phyloP scores from a whole-genome alignment of 108 stramenopile genomes.

The Cyclotella choctawhatcheeana region DNA sequence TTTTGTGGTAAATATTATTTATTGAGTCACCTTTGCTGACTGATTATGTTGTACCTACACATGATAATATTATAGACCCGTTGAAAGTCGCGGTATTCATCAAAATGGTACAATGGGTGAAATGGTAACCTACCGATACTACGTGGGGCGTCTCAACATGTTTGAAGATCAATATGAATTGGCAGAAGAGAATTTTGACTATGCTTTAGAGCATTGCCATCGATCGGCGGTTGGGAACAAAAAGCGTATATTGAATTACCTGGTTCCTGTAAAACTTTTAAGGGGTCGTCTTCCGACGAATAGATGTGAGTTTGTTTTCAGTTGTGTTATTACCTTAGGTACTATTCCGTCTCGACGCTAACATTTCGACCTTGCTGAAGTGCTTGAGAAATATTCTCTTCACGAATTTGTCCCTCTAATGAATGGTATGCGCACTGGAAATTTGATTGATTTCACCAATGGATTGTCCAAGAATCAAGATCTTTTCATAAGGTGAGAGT shows the following conservation, averaged over 20 bases:
- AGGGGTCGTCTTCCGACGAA: conserved; percentile 83
- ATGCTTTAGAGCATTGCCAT: conserved; percentile 89
- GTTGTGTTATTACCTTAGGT: conserved; percentile 23
- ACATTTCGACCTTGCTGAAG: not conserved
- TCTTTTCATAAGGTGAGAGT: conserved; percentile 68
- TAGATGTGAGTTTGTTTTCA: conserved; percentile 53
- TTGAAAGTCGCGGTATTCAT: conserved; percentile 70
- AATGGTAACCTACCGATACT: conserved; percentile 93
- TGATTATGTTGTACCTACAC: too few species aligned
- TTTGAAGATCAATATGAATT: conserved; percentile 93
- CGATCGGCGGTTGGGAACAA: conserved; percentile 72
- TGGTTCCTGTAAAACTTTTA: conserved; percentile 91
- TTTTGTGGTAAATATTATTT: too few species aligned
- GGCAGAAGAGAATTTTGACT: conserved; percentile 88
- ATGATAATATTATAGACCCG: conserved; percentile 16
- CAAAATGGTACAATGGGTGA: conserved; percentile 80
- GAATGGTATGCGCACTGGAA: conserved; percentile 81
- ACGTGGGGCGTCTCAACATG: conserved; percentile 90
- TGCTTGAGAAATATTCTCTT: conserved; percentile 89
- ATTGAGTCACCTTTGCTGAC: too few species aligned
- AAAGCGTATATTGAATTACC: conserved; percentile 84
- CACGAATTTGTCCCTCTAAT: conserved; percentile 79
- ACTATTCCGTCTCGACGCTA: not conserved
- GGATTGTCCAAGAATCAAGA: conserved; percentile 85
- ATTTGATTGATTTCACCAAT: conserved; percentile 88